phyloP scores from a whole-genome alignment of 805 yeast species.

The Monosporozyma solicola region DNA sequence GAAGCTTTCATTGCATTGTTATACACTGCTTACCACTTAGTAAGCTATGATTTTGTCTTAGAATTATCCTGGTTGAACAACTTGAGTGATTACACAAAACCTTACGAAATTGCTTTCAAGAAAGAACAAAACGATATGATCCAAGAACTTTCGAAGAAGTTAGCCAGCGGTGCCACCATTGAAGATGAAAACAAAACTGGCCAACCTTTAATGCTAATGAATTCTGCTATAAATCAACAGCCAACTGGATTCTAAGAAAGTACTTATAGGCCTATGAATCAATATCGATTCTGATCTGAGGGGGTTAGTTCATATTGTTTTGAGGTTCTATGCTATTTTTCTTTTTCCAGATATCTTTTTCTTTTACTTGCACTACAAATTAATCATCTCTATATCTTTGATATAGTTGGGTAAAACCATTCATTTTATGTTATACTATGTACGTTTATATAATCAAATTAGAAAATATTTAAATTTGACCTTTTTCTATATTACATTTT shows the following conservation, averaged over 20 bases:
- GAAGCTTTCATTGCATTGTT: conserved; percentile 90
- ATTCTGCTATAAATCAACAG: conserved; percentile 65
- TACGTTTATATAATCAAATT: not conserved
- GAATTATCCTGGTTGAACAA: conserved; percentile 89
- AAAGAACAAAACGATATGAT: conserved; percentile 68
- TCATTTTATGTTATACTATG: not conserved
- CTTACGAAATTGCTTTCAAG: conserved; percentile 77
- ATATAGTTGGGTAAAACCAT: not conserved
- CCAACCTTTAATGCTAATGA: conserved; percentile 74
- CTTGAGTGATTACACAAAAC: conserved; percentile 78
- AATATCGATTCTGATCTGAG: conserved; percentile 1
- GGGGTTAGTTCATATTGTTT: not conserved
- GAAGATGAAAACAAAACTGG: conserved; percentile 46
- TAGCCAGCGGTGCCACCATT: conserved; percentile 51
- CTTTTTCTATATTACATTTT: not conserved
- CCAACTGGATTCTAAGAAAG: conserved; percentile 59
- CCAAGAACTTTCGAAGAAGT: conserved; percentile 56
- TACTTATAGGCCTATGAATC: not conserved
- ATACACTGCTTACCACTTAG: conserved; percentile 72
- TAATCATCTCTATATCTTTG: not conserved
- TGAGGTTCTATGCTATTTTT: not conserved
- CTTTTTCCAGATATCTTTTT: not conserved
- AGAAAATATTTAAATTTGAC: not conserved
- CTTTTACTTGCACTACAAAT: not conserved
- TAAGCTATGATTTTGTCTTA: conserved; percentile 73